Base-by-base conservation (phyloP, 441 rosid species). In the Isatis lusitanica region DNA sequence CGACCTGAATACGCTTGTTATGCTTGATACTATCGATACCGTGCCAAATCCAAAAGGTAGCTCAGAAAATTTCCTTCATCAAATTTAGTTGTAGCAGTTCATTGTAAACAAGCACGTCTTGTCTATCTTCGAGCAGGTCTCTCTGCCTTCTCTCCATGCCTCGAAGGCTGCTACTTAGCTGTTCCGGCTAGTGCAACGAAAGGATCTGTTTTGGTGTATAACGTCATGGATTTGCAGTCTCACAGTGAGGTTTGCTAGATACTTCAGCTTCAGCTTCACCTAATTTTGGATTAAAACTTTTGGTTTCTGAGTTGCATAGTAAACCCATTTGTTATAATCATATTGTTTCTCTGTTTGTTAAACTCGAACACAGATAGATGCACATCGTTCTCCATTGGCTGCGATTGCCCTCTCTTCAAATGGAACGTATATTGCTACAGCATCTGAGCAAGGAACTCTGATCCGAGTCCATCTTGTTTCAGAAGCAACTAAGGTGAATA, bases 381-480 rank as follows among this genome's bases (percentile, higher is more conserved):
- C 98, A 58, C 98, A 93, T 73, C 88, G 81, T 44, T 77, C 96
- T 56, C 92, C 93, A 55, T 71, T 93, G 85, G 94, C 92, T 80
- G 96, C 96, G 7, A 62, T 91, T 77, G 86, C 83, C 1, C 85
- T 93, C 69, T 88, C 97, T 70, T 81, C 87, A 36, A 88, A 87
- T 72, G 98, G 97, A 72, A 82, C 74, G 86, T 91, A 86, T 75
- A 82, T 93, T 69, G 98, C 97, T 18, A 91, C 96, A 50, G 95
- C 96, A 52, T 94, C 98, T 53, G 96, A 91, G 77, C 96, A 90
- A 73, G 96, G 97, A 73, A 90, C 98, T 66, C 74, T 90, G 60
- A 82, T 91, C 73, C 85, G 96, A 73, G 95, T 94, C 71, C 89
- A 90, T 85, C 82, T 87, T 39, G 92, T 94, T 77, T 83, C 83